Evolutionary conservation across 2,329 filamentous ascomycete species (phyloP).

Genomic region (Nemania bipapillata): DNA sequence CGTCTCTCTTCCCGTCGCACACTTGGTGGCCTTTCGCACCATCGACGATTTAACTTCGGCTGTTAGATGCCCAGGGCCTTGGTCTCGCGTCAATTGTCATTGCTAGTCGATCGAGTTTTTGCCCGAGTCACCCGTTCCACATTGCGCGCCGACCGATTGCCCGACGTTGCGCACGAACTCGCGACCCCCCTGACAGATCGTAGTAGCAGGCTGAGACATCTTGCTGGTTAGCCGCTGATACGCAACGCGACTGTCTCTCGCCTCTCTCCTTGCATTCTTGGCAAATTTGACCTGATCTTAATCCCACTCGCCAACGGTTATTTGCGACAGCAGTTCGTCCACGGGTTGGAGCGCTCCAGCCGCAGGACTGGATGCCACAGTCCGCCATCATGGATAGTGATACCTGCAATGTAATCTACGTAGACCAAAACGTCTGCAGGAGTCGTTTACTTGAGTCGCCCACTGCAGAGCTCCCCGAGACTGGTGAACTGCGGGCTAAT

Average conservation of each 20-base stretch:
- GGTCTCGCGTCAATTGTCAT: slow-evolving; percentile 43
- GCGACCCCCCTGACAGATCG: slow-evolving; percentile 32
- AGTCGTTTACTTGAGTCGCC: slow-evolving; percentile 57
- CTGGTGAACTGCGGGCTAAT: slow-evolving; percentile 57
- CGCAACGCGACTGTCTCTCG: slow-evolving; percentile 36
- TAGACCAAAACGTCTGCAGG: slow-evolving; percentile 64
- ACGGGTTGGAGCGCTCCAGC: slow-evolving; percentile 67
- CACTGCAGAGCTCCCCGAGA: slow-evolving; percentile 48
- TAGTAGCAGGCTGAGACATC: slow-evolving; percentile 41
- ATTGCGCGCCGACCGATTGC: slow-evolving; percentile 41
- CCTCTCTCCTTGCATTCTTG: slow-evolving; percentile 14
- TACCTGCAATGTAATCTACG: slow-evolving; percentile 69
- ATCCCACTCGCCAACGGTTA: slow-evolving; percentile 20
- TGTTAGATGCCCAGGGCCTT: slow-evolving; percentile 41
- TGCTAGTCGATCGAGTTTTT: slow-evolving; percentile 44
- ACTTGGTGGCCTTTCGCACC: slow-evolving; percentile 39
- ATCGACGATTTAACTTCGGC: slow-evolving; percentile 37
- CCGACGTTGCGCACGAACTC: slow-evolving; percentile 43
- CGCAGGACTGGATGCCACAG: slow-evolving; percentile 69
- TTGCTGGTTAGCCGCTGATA: slow-evolving; percentile 33
- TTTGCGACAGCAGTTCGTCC: slow-evolving; percentile 41
- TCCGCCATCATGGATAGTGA: slow-evolving; percentile 67
- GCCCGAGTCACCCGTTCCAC: slow-evolving; percentile 42
- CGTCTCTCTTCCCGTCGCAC: slow-evolving; percentile 41
- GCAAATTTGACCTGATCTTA: not conserved